Percentiles rank a stretch among this genome's conserved stretches.
Evolutionary conservation across 2,329 filamentous ascomycete species (phyloP).

Genomic region (Massarina eburnea): DNA sequence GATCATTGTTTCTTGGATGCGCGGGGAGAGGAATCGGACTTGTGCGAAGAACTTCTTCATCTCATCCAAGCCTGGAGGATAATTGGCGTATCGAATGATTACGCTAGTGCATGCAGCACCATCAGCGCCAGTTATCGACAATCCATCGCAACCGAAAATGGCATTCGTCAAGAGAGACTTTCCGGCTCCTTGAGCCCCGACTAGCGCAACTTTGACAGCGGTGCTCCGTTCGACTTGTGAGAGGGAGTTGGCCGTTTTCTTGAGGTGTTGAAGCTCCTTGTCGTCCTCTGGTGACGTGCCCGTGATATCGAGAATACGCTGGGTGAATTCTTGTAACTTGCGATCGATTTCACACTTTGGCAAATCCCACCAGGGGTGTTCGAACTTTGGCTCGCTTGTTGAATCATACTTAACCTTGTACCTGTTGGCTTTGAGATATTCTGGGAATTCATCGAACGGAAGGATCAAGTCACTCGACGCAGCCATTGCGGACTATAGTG

Average conservation of each 20-base stretch:
- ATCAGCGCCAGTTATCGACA: conserved; percentile 23
- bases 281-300: conserved; percentile 6
- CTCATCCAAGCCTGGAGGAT: not conserved
- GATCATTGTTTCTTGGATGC: conserved; percentile 15
- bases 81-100: conserved; percentile 13
- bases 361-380: conserved; percentile 6
- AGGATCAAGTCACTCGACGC: not conserved
- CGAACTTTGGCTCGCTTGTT: not conserved
- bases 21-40: conserved; percentile 16
- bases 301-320: not conserved
- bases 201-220: conserved; percentile 15
- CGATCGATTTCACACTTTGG: conserved; percentile 2
- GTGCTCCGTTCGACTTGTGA: conserved; percentile 10
- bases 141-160: conserved; percentile 16
- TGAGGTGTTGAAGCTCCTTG: conserved; percentile 16
- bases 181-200: conserved; percentile 25
- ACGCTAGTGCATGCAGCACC: conserved; percentile 22
- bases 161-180: conserved; percentile 22
- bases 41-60: conserved; percentile 12
- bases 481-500: not conserved
- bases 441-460: conserved; percentile 7
- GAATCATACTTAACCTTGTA: conserved; percentile 2
- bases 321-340: conserved; percentile 1
- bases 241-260: conserved; percentile 6
- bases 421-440: not conserved